These are phyloP conservation scores for Tylopilus plumbeoviolaceoides DNA, from an alignment of 768 basidiomycete genomes.

Conservation along the genomic window DNA sequence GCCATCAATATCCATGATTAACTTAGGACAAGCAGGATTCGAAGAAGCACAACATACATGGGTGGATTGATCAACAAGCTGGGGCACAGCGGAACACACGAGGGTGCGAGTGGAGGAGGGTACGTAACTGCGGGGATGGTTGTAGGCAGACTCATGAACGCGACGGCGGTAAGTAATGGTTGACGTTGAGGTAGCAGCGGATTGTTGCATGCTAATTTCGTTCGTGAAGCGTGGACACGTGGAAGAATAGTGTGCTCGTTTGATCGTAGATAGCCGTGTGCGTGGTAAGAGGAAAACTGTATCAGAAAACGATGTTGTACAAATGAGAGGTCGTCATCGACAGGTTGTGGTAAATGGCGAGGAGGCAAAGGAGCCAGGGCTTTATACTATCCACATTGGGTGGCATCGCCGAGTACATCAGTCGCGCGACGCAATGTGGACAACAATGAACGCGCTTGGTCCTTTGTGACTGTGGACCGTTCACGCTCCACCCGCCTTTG, in stretches of 20 bases:
- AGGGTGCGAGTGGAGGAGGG: not conserved
- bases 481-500: slow-evolving; percentile 13
- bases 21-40: not conserved
- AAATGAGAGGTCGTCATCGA: not conserved
- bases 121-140: not conserved
- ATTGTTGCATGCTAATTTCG: not conserved
- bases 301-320: not conserved
- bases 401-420: not conserved
- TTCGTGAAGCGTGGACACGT: not conserved
- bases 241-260: not conserved
- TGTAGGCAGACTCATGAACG: not conserved
- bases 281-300: not conserved
- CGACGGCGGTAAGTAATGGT: not conserved
- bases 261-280: not conserved
- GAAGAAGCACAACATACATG: not conserved
- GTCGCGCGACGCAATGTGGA: not conserved
- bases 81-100: no score
- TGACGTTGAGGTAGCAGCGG: not conserved
- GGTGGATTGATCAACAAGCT: not conserved
- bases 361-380: not conserved
- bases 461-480: slow-evolving; percentile 12
- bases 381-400: slow-evolving; percentile 9
- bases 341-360: not conserved
- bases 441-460: not conserved
- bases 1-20: not conserved